A percentile compares a stretch with the other conserved stretches of the same genome.
phyloP scores from a whole-genome alignment of 2,329 filamentous ascomycete genomes.

The Calonectria fujianensis region DNA sequence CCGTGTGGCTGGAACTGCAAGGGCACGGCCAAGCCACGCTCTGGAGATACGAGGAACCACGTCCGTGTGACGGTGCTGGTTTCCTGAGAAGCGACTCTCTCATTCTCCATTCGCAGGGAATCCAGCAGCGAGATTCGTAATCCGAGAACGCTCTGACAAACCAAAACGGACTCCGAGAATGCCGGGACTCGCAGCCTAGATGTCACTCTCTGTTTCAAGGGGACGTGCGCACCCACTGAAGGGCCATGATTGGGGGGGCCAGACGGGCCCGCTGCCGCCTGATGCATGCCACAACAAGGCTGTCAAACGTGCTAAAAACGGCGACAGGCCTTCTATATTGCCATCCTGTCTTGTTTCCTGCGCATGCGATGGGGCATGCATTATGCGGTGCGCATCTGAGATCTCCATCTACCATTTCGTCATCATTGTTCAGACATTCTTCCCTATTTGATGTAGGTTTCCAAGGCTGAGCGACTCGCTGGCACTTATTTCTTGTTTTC shows the following conservation, averaged over 20 bases:
- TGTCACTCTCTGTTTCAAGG: background rate
- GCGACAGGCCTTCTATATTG: slow-evolving; percentile 12
- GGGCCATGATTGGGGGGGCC: slow-evolving; percentile 12
- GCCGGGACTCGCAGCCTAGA: background rate
- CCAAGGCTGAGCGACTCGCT: background rate
- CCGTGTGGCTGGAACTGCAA: slow-evolving; percentile 12
- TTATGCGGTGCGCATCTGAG: slow-evolving; percentile 7
- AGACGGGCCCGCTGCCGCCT: slow-evolving; percentile 12
- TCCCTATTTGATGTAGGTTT: slow-evolving; percentile 1
- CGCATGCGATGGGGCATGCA: background rate
- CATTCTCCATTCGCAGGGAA: background rate
- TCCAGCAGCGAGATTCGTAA: slow-evolving; percentile 27
- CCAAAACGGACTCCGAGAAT: background rate
- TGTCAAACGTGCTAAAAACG: slow-evolving; percentile 32
- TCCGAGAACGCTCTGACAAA: slow-evolving; percentile 11
- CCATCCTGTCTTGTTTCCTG: slow-evolving; percentile 3
- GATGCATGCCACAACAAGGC: slow-evolving; percentile 36
- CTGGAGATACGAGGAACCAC: slow-evolving; percentile 13
- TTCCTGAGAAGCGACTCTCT: slow-evolving; percentile 7
- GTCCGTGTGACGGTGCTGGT: slow-evolving; percentile 5
- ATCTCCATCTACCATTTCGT: slow-evolving; percentile 9
- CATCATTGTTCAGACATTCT: background rate
- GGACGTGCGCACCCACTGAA: slow-evolving; percentile 11
- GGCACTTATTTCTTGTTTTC: background rate
- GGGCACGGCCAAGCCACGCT: background rate